Evolutionary conservation across 208 protist species (phyloP).

Genomic region (Acanthamoeba culbertsoni): DNA sequence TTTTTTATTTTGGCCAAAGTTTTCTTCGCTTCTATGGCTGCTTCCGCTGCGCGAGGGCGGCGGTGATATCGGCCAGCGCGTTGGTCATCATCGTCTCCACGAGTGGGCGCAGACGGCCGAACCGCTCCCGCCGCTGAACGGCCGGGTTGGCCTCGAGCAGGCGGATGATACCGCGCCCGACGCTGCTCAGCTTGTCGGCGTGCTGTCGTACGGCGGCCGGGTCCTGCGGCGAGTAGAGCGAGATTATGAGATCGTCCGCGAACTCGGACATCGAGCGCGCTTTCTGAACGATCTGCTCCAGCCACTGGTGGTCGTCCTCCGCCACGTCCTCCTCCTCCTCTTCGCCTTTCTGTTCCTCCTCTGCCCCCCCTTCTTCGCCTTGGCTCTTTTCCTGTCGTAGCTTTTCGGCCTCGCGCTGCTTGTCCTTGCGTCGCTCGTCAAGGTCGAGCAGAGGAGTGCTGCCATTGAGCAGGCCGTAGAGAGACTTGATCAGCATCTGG

Average conservation of each 20-base stretch:
- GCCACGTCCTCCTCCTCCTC: background rate
- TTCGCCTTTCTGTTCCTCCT: background rate
- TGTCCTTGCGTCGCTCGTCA: conserved; percentile 22
- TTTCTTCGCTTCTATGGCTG: background rate
- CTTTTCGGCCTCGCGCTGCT: background rate
- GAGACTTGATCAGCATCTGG: conserved; percentile 26
- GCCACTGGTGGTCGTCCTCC: background rate
- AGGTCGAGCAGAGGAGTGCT: background rate
- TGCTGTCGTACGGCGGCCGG: background rate
- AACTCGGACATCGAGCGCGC: background rate
- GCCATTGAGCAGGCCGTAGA: conserved; percentile 36
- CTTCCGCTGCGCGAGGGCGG: too few relatives aligned
- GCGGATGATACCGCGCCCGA: background rate
- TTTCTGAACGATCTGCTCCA: background rate
- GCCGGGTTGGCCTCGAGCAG: background rate
- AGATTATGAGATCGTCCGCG: conserved; percentile 1
- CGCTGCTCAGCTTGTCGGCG: background rate
- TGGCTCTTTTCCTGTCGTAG: background rate
- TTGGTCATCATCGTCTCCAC: background rate
- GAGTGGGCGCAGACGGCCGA: background rate
- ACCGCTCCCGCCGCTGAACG: background rate
- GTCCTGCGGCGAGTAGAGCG: conserved; percentile 24
- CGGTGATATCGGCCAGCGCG: background rate
- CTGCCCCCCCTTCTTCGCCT: background rate
- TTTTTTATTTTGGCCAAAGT: background rate